phyloP scores from a whole-genome alignment of 129 eudicot species.

The Daucus carota region DH1_v3.0 NC_030385.2:1288501-1289000 shows the following conservation, averaged over 20 bases:
- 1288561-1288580: slow-evolving; percentile 40
- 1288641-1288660: slow-evolving; percentile 34
- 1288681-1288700: slow-evolving; percentile 14
- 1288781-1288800: not conserved
- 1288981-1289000: slow-evolving; percentile 38
- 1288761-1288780: not conserved
- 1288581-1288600: slow-evolving; percentile 62
- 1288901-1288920: slow-evolving; percentile 59
- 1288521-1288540: slow-evolving; percentile 80
- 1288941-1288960: slow-evolving; percentile 63
- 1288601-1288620: slow-evolving; percentile 34
- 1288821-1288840: slow-evolving; percentile 55
- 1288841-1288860: slow-evolving; percentile 52
- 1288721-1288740: slow-evolving; percentile 39
- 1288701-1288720: slow-evolving; percentile 22
- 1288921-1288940: slow-evolving; percentile 82
- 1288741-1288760: slow-evolving; percentile 54
- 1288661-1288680: slow-evolving; percentile 32
- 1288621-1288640: slow-evolving; percentile 39
- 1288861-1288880: slow-evolving; percentile 31
- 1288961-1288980: slow-evolving; percentile 67
- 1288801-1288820: not conserved
- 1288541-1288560: slow-evolving; percentile 74
- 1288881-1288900: slow-evolving; percentile 27
- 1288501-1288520: slow-evolving; percentile 69